Evolutionary conservation across 805 yeast species (phyloP), one percentile per base, ranked within the genome.

Genomic region (Myxozyma vanderwaltii): DNA sequence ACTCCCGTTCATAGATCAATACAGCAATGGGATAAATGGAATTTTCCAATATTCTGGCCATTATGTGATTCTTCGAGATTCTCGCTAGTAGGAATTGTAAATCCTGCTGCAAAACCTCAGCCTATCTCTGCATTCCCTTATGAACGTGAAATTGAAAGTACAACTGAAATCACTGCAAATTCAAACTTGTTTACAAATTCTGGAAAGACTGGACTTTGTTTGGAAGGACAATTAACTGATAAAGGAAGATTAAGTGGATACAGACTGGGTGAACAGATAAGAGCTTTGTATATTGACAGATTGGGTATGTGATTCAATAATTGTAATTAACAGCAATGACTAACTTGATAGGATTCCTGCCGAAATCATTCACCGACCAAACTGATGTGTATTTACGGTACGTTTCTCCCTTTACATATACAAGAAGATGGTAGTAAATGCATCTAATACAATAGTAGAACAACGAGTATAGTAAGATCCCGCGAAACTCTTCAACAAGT

Each of bases 401-500:
- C 24, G 45, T 36, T 19, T 10, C 15, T 5, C 19, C 1, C 24
- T 27, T 23, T 3, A 7, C 17, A n/a, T 8, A 24, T 24, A 36
- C 26, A 24, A n/a, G 17, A 38, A 29, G 24, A 3, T 26, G 2
- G n/a, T 24, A 35, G 6, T 29, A 29, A 29, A 29, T 29, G 33
- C 21, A n/a, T 1, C 27, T 19, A 24, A 39, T 23, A 41, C 31
- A 26, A 2, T 12, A n/a, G n/a, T 26, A 58, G 62, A 36, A 40
- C 64, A 7, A 63, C 67, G 10, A 54, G 58, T n/a, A 53, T 64
- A 23, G 53, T 51, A 21, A 56, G 67, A n/a, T 56, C 67, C 2
- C 56, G 52, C n/a, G 67, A 64, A 26, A 65, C 67, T 2, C 44
- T 64, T 6, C 61, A 64, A 12, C 65, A 64, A 26, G 58, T 64